Base-by-base conservation (phyloP, 2,329 filamentous ascomycete genomes). In the Monosporascus cannonballus region DNA sequence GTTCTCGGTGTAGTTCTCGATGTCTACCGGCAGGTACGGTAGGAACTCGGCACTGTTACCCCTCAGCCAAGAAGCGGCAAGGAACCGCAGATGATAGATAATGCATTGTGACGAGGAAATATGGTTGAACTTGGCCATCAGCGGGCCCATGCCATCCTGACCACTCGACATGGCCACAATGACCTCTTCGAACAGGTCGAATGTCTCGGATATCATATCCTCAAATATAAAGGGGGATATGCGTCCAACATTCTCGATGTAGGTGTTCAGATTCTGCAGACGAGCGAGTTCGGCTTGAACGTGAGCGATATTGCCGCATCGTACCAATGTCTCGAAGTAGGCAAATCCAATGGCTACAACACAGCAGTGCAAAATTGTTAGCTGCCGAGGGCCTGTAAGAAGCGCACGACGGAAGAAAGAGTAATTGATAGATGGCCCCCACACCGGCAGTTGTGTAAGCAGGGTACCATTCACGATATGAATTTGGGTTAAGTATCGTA, bases 241-340 rank as follows among this genome's bases (percentile, higher is more conserved):
- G 47, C 88, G 89, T 50, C 90, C 90, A 30, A 86, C 80, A 30
- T 78, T 80, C 58, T 83, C 78, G 58, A 96, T 79, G 56, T 89
- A 78, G 56, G 84, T 81, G 65, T 84, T 86, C 59, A 96, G 76
- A 27, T 81, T 85, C 55, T 78, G 82, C 51, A 97, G 77, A 37
- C 93, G 86, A 24, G 79, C 77, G 52, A 84, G 75, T 71, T 97
- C 93, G 59, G 79, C 79, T 37, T 85, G 77, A 54, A 95, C 76
- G 60, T 84, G 82, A 57, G 75, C 73, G 53, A 75, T 74, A 67
- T 90, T 84, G 61, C 83, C 84, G 47, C 80, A 74, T 58, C 83
- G 81, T 62, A 93, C 77, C 51, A 97, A 78, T 46, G 84, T 86
- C 71, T 99, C 94, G 67, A 95, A 96, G 71, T 96, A 97, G 59